phyloP scores from a whole-genome alignment of 345 rosid species.

The Arabis hirsuta region DNA sequence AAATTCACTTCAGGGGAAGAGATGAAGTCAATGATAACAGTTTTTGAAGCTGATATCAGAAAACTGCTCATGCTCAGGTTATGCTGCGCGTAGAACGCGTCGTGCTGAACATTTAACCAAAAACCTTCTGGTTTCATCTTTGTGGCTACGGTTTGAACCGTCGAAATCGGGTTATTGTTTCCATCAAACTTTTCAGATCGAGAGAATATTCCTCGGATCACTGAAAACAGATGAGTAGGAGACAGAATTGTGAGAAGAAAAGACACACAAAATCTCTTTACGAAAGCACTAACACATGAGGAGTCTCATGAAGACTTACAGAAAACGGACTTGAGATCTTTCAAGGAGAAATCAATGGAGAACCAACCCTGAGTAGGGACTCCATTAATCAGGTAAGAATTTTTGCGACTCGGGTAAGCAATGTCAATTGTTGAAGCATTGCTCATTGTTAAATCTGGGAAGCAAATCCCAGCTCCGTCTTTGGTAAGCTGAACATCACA shows the following conservation, averaged over 20 bases:
- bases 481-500: slow-evolving; percentile 94
- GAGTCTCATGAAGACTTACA: slow-evolving; percentile 52
- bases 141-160: slow-evolving; percentile 47
- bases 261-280: not conserved
- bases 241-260: not conserved
- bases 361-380: slow-evolving; percentile 58
- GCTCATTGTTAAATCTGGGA: slow-evolving; percentile 59
- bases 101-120: slow-evolving; percentile 91
- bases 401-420: slow-evolving; percentile 16
- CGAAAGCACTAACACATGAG: not conserved
- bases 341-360: slow-evolving; percentile 63
- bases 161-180: slow-evolving; percentile 41
- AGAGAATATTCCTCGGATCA: slow-evolving; percentile 26
- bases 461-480: slow-evolving; percentile 77
- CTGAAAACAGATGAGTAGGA: slow-evolving; percentile 5
- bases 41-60: slow-evolving; percentile 52
- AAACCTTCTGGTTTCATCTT: slow-evolving; percentile 47
- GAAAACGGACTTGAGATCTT: slow-evolving; percentile 37
- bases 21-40: slow-evolving; percentile 53
- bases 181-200: slow-evolving; percentile 24
- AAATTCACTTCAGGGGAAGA: slow-evolving; percentile 89
- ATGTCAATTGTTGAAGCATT: slow-evolving; percentile 42
- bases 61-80: slow-evolving; percentile 72
- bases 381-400: slow-evolving; percentile 61
- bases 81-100: slow-evolving; percentile 65